phyloP scores from a whole-genome alignment of 1,284 basidiomycete genomes.

The Gymnopus androsaceus region DNA sequence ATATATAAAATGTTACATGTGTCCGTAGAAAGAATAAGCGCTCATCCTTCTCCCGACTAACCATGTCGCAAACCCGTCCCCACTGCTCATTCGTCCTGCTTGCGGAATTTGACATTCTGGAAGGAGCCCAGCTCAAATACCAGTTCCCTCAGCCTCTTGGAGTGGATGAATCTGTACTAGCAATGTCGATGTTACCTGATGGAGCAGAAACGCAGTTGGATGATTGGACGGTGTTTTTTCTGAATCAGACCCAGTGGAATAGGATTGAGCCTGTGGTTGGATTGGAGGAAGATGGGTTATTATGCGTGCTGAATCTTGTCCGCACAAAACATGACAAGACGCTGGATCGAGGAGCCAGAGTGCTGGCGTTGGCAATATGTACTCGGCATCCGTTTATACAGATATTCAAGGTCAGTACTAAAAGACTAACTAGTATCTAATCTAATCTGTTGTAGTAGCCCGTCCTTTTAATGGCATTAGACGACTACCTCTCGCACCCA shows the following conservation, averaged over 20 bases:
- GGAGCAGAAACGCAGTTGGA: conserved; percentile 93
- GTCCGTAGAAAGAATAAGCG: too few relatives aligned
- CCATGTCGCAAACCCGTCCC: too few relatives aligned
- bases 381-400: conserved; percentile 95
- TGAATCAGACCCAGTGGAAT: conserved; percentile 89
- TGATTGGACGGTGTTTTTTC: conserved; percentile 98
- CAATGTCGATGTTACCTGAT: conserved; percentile 98
- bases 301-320: conserved; percentile 95
- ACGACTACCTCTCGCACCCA: conserved; percentile 91
- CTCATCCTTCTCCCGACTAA: too few relatives aligned
- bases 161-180: conserved; percentile 88
- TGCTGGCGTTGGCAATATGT: conserved; percentile 96
- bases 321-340: conserved; percentile 92
- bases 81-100: conserved; percentile 91
- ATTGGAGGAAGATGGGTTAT: conserved; percentile 64
- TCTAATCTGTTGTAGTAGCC: conserved; percentile 57
- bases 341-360: conserved; percentile 86
- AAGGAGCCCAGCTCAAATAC: conserved; percentile 87
- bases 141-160: conserved; percentile 93
- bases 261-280: conserved; percentile 83
- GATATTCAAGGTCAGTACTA: conserved; percentile 83
- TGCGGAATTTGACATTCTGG: conserved; percentile 94
- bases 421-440: neutral
- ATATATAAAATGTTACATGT: too few relatives aligned
- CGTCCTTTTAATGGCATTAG: conserved; percentile 88